Percentiles rank a stretch among this genome's conserved stretches.
phyloP scores from a whole-genome alignment of 2,329 filamentous ascomycete genomes.

The Sphaerulina vaccinii region DNA sequence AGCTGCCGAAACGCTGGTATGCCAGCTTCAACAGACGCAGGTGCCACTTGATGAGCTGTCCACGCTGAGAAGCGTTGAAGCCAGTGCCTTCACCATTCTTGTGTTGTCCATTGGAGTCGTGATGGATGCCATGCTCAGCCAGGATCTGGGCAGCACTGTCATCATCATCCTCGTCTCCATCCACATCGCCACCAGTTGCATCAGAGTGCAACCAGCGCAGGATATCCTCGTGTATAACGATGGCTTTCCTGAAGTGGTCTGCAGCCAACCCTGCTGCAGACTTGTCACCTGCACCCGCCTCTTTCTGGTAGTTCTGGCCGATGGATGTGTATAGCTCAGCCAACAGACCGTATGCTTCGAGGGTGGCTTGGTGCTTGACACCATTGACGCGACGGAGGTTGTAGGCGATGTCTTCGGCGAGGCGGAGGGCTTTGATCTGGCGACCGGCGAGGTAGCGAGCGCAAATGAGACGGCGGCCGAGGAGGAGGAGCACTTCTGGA shows the following conservation, averaged over 20 bases:
- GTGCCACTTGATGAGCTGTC: constrained; percentile 39
- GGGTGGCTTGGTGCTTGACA: constrained; percentile 47
- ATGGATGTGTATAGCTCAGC: constrained; percentile 50
- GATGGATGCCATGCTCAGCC: constrained; percentile 37
- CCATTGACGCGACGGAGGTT: constrained; percentile 56
- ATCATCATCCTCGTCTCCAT: constrained; percentile 38
- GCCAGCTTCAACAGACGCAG: constrained; percentile 41
- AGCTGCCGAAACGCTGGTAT: constrained; percentile 45
- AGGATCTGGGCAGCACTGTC: constrained; percentile 41
- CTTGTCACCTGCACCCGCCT: constrained; percentile 39
- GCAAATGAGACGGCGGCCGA: constrained; percentile 54
- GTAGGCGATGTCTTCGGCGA: constrained; percentile 57
- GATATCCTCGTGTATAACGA: constrained; percentile 37
- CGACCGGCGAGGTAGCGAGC: constrained; percentile 52
- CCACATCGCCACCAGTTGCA: constrained; percentile 31
- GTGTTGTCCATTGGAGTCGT: constrained; percentile 25
- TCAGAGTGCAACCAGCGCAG: constrained; percentile 32
- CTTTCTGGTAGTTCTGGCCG: constrained; percentile 41
- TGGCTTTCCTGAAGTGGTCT: constrained; percentile 43
- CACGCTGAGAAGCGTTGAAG: constrained; percentile 30
- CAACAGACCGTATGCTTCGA: constrained; percentile 52
- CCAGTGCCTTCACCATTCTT: constrained; percentile 26
- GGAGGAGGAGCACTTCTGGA: constrained; percentile 48
- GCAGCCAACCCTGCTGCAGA: constrained; percentile 34
- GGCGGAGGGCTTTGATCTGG: constrained; percentile 45